Conservation (phyloP, 148 eudicot species). For the Beta vulgaris region DNA sequence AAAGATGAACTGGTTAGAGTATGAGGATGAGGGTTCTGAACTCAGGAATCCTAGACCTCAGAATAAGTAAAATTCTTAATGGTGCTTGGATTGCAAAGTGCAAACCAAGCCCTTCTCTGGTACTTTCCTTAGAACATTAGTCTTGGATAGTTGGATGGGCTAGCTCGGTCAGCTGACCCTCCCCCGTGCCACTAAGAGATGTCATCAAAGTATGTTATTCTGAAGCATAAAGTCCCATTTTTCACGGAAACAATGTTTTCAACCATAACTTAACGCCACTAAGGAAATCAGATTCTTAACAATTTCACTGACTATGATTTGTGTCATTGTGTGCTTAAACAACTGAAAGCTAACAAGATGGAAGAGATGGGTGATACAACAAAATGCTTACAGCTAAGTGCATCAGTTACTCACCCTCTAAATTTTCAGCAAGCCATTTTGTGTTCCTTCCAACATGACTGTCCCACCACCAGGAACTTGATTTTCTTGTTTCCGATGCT, state of each 20-base stretch:
- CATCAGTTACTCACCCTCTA: slow-evolving; percentile 56
- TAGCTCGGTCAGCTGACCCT: background rate
- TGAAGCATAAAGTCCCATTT: background rate
- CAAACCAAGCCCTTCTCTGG: background rate
- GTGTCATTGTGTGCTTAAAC: background rate
- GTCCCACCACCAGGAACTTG: slow-evolving; percentile 92
- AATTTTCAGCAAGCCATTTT: slow-evolving; percentile 78
- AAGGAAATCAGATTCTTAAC: background rate
- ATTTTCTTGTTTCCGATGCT: slow-evolving; percentile 35
- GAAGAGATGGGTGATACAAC: background rate
- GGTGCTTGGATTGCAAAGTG: background rate
- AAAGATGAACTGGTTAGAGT: background rate
- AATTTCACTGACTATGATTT: background rate
- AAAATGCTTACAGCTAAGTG: slow-evolving; percentile 4
- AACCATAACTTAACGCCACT: background rate
- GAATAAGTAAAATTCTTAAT: background rate
- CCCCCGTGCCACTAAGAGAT: background rate
- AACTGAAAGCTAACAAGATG: background rate
- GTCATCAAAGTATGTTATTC: background rate
- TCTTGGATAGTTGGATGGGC: background rate
- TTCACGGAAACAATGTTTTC: background rate
- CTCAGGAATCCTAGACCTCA: background rate
- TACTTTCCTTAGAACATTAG: background rate
- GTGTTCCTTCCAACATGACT: slow-evolving; percentile 68
- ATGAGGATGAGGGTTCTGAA: background rate